Percentiles rank a stretch among this genome's conserved stretches.
phyloP scores from a whole-genome alignment of 2,329 filamentous ascomycete genomes.

The Penicillium sp. region DNA sequence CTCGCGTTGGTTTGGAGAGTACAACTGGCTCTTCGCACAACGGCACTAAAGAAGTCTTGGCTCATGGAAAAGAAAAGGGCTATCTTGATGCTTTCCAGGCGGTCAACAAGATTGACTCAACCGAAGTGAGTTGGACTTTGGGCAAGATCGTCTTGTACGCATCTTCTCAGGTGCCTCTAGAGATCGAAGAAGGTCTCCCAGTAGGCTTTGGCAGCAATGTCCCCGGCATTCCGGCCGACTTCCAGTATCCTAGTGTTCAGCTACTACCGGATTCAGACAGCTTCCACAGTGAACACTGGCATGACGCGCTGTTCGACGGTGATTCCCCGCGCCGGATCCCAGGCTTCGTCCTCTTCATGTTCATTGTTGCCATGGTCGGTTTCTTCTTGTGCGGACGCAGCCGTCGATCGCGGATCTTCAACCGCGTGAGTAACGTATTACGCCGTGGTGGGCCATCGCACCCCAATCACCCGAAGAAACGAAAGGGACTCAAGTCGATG shows the following conservation, averaged over 20 bases:
- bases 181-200: conserved; percentile 59
- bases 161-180: conserved; percentile 75
- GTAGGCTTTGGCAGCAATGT: conserved; percentile 92
- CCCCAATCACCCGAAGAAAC: conserved; percentile 35
- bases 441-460: conserved; percentile 31
- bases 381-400: conserved; percentile 80
- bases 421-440: conserved; percentile 47
- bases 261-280: conserved; percentile 31
- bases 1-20: conserved; percentile 74
- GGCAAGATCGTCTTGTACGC: conserved; percentile 97
- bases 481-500: conserved; percentile 64
- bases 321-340: conserved; percentile 67
- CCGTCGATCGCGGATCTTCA: conserved; percentile 61
- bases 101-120: conserved; percentile 84
- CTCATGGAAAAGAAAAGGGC: conserved; percentile 68
- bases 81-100: conserved; percentile 86
- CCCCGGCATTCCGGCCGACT: conserved; percentile 67
- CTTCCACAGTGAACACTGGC: conserved; percentile 52
- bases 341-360: conserved; percentile 71
- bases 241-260: conserved; percentile 65
- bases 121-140: conserved; percentile 95
- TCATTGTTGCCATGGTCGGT: conserved; percentile 65
- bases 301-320: conserved; percentile 61
- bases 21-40: conserved; percentile 58
- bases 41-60: conserved; percentile 66